phyloP scores from a whole-genome alignment of 768 basidiomycete genomes.

The Mrakia blollopis region DNA sequence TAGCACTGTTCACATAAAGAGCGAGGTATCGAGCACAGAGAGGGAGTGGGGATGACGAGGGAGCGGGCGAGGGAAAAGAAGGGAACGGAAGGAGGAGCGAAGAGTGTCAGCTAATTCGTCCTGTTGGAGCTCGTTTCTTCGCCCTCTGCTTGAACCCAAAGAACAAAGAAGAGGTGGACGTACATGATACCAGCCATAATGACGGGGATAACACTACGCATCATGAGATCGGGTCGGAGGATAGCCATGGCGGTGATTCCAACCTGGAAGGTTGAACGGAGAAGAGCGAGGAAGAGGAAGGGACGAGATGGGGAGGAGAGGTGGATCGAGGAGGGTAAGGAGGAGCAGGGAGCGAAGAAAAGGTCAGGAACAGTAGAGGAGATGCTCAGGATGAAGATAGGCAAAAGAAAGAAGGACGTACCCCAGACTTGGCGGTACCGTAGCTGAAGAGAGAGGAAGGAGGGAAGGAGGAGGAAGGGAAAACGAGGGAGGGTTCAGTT shows the following conservation, averaged over 20 bases:
- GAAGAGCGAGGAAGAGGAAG: not conserved
- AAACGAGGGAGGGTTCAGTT: not conserved
- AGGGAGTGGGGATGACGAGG: no score
- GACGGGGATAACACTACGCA: conserved; percentile 86
- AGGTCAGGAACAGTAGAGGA: not conserved
- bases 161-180: not conserved
- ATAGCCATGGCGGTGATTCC: conserved; percentile 98
- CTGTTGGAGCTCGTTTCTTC: not conserved
- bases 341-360: not conserved
- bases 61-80: not conserved
- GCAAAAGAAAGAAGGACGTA: conserved; percentile 35
- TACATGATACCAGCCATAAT: conserved; percentile 94
- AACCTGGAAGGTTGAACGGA: conserved; percentile 37
- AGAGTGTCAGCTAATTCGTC: not conserved
- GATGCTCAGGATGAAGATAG: not conserved
- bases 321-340: not conserved
- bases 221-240: conserved; percentile 76
- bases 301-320: conserved; percentile 35
- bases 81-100: not conserved
- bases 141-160: not conserved
- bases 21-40: no score
- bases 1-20: conserved; percentile 41
- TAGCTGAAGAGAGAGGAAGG: conserved; percentile 55
- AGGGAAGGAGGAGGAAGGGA: not conserved
- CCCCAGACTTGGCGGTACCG: conserved; percentile 98